Percentiles rank a stretch among this genome's conserved stretches.
Conservation (phyloP, 176 grass and related monocot genomes). For the Elymus sibiricus region DNA sequence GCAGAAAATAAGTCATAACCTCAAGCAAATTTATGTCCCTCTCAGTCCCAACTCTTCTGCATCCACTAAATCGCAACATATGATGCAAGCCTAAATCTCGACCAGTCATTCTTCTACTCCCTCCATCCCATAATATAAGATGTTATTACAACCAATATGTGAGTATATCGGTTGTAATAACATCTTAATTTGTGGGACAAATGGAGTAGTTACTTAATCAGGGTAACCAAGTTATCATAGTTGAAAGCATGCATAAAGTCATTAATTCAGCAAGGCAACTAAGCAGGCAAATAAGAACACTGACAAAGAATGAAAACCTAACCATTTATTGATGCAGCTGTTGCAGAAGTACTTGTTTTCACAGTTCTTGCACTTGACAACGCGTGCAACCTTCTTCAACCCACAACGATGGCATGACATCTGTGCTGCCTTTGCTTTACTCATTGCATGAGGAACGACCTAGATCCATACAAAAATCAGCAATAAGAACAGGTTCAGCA, state of each 20-base stretch:
- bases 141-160: not conserved
- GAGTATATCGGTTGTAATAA: too few species aligned
- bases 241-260: conserved; percentile 10
- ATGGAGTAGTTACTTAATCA: too few species aligned
- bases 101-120: not conserved
- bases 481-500: not conserved
- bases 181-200: too few species aligned
- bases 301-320: not conserved
- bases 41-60: not conserved
- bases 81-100: not conserved
- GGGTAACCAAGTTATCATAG: not conserved
- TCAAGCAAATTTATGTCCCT: not conserved
- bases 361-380: conserved; percentile 70
- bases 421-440: conserved; percentile 36
- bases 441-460: conserved; percentile 63
- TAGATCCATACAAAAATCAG: conserved; percentile 21
- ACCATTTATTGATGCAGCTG: conserved; percentile 86
- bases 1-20: not conserved
- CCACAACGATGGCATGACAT: conserved; percentile 73
- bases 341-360: conserved; percentile 70
- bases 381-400: conserved; percentile 42
- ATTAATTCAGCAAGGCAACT: not conserved
- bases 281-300: conserved; percentile 6
- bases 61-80: not conserved
- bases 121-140: too few species aligned